Base-by-base conservation (phyloP, 2,329 filamentous ascomycete species). In the Arthrobotrys conoides region DNA sequence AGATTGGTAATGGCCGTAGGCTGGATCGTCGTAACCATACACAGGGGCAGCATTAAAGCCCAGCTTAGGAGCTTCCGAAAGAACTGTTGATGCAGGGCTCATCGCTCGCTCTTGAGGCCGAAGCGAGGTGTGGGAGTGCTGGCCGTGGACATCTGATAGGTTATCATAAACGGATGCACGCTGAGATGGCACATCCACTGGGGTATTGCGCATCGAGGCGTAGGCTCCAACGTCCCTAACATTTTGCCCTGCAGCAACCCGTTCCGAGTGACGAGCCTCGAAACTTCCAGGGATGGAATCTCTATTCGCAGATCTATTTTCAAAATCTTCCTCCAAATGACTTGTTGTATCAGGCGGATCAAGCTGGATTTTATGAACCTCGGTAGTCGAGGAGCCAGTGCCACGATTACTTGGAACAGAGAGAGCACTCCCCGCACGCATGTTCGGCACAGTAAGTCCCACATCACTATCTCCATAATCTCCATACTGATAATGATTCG, bases 11-110 rank as follows among this genome's bases (percentile, higher is more conserved):
- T 93, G 91, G 3, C 91, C 93, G 82, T 92, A 90, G 82, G 94
- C 93, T 0, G 92, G 93, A 86, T 94, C 89, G 4, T 92, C 91
- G 81, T 94, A 87, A 71, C 90, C 85, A 41, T 89, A 85, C 80
- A 91, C 88, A 2, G 93, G 93, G 77, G 94, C 83, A 57, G 90
- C 91, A 83, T 88, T 93, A 51, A 91, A 89, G 48, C 88, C 88
- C 87, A 96, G 86, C 81, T 88, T 88, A n/a, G 86, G 85, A 22
- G 84, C 84, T 63, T 86, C 85, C 6, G 84, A 83, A 53, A 85
- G 83, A 63, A 88, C 84, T 80, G 67, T 63, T 8, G 75, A 78
- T 16, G 75, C 46, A 14, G 75, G 68, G 36, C 75, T 78, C 88
- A 90, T 80, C 89, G 88, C 36, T 86, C 85, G 14, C 88, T 88